Base-by-base conservation (phyloP, 2,329 filamentous ascomycete genomes). In the Penicillium sclerotigenum region DNA sequence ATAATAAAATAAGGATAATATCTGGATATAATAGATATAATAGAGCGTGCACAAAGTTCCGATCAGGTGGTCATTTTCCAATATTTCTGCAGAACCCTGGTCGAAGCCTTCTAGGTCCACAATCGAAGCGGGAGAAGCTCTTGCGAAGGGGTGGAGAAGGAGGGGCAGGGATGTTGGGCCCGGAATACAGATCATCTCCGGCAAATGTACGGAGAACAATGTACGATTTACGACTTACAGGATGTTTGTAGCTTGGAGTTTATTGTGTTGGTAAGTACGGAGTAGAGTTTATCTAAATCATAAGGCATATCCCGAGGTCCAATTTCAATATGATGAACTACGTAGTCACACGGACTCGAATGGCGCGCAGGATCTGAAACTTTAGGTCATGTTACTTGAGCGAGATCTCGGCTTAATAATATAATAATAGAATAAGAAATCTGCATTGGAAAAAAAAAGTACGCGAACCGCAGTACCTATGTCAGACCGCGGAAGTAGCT, bases 41-140 rank as follows among this genome's bases (percentile, higher is more conserved):
- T 13, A n/a, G 59, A 51, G 57, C 47, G 55, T 54, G 56, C 31
- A 46, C 33, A 18, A 47, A 47, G 41, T 33, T 18, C 16, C 40
- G 38, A 47, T 51, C 52, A 54, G 45, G 47, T 45, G 53, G 46
- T 56, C 60, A 52, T 60, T 54, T 60, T n/a, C n/a, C 54, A 57
- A 61, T 50, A 48, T 51, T 60, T 61, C 64, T 66, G 62, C 64
- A 66, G 64, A 66, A 66, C 59, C 62, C 61, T 65, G 62, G 64
- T 65, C 58, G 57, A 63, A 65, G 59, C 50, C 62, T 60, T 56
- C 24, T 28, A 68, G 70, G 68, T 69, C 70, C 70, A 72, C 70
- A 66, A 71, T 71, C 63, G 68, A 70, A 70, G 67, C 68, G 69
- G 70, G 67, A 72, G 69, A 72, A 72, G 69, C 68, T 71, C 67